These are phyloP conservation scores for Coffea canephora DNA, from an alignment of 257 asterid species.

Conservation along the genomic window DNA sequence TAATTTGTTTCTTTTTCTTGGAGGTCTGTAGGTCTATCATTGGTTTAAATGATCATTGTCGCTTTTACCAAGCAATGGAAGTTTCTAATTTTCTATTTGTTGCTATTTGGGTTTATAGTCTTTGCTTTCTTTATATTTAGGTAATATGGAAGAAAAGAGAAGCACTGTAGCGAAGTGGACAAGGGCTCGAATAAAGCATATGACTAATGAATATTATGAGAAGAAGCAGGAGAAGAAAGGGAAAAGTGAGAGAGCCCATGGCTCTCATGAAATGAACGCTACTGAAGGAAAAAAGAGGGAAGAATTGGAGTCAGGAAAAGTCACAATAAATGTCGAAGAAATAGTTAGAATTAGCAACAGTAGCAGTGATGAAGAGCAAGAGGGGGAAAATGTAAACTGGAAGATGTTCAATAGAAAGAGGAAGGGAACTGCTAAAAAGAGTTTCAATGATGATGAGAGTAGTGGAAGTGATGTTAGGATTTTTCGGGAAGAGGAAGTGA, in stretches of 20 bases:
- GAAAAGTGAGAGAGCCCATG: not conserved
- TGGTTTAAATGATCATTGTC: not conserved
- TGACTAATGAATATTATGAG: not conserved
- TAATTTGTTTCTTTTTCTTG: not conserved
- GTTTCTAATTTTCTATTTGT: not conserved
- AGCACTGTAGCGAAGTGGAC: conserved; percentile 13
- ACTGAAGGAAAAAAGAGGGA: not conserved
- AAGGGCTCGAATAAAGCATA: not conserved
- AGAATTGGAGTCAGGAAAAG: no score
- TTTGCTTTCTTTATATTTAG: not conserved
- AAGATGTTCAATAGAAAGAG: not conserved
- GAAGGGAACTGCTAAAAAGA: not conserved
- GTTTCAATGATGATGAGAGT: not conserved
- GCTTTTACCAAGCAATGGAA: not conserved
- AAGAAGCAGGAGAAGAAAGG: not conserved
- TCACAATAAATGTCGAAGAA: not conserved
- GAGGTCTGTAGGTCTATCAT: not conserved
- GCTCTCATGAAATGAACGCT: not conserved
- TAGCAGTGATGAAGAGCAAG: no score
- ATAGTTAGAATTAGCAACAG: no score
- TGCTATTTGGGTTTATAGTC: not conserved
- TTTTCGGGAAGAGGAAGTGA: not conserved
- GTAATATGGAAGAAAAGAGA: conserved; percentile 1
- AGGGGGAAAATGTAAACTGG: not conserved
- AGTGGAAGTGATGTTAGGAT: not conserved